Base-by-base conservation (phyloP, 192 early-diverging fungal species). In the Gaertneriomyces semiglobifer region DNA sequence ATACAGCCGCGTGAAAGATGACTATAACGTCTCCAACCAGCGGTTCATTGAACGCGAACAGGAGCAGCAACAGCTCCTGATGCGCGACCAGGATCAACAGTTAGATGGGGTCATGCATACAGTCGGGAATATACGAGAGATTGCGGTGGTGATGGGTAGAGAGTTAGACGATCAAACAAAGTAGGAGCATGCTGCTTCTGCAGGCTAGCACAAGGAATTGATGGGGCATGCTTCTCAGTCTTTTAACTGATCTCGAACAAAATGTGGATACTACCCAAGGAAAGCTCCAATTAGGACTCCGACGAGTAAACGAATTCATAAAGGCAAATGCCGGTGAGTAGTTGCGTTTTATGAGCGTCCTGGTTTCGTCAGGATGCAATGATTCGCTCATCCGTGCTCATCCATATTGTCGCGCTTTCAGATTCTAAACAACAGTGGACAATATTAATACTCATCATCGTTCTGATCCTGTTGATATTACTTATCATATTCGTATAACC, bases 131-230 rank as follows among this genome's bases (percentile, higher is more conserved):
- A 53, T 85, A 58, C 71, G 71, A 40, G 79, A 85, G 59, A 73
- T 85, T 52, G 83, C 79, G 5, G 25, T 57, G 12, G 79, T 80
- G 18, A 85, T 85, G 79, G 79, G 79, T 43, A 51, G 71, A 18
- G 83, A 85, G 71, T 52, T 85, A 44, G 83, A 85, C 38, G 83
- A 85, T 62, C 83, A 85, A 60, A 75, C 80, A 39, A 57, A 65
- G 78, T 83, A 65, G 51, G 66, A 41, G 2, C 10, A 14, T 14
- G n/a, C 6, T 18, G 20, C 50, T 6, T 52, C 4, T n/a, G n/a
- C n/a, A 20, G 20, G n/a, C 5, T 52, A 50, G n/a, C 50, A 52
- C 48, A 12, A 50, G 50, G 20, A 52, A 18, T 6, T 52, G 50
- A 52, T n/a, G n/a, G 50, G n/a, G 50, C 50, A 57, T 57, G 55